Evolutionary conservation across 139 green algal species (phyloP).

Genomic region (Tetratostichococcus sp.): DNA sequence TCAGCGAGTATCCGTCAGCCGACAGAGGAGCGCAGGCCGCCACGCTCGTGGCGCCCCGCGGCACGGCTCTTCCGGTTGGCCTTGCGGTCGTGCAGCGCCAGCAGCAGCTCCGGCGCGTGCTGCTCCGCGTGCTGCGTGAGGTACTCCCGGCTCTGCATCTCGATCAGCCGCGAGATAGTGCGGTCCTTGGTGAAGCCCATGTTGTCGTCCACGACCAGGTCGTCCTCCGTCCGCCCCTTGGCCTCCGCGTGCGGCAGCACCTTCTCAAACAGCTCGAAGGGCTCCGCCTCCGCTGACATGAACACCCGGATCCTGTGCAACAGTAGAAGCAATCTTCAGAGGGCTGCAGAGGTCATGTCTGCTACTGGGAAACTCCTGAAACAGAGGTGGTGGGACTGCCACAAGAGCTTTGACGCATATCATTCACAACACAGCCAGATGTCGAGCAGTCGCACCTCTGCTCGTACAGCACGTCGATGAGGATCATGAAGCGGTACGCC

Average conservation of each 20-base stretch:
- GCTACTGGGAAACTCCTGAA: too few relatives aligned
- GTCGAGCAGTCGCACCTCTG: slow-evolving; percentile 64
- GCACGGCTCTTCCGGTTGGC: neutral
- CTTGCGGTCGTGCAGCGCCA: slow-evolving; percentile 52
- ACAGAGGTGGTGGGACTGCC: too few relatives aligned
- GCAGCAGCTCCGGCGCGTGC: slow-evolving; percentile 69
- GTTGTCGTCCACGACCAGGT: neutral
- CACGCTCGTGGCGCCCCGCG: neutral
- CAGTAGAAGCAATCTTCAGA: too few relatives aligned
- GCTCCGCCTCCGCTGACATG: slow-evolving; percentile 67
- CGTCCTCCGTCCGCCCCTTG: neutral
- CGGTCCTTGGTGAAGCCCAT: slow-evolving; percentile 87
- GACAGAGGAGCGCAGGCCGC: neutral
- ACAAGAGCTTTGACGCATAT: too few relatives aligned
- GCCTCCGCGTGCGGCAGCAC: slow-evolving; percentile 69
- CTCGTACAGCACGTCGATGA: slow-evolving; percentile 95
- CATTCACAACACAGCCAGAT: neutral
- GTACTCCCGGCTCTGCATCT: slow-evolving; percentile 90
- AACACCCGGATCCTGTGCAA: slow-evolving; percentile 66
- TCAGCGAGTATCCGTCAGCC: too few relatives aligned
- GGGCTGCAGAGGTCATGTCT: neutral
- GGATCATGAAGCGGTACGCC: slow-evolving; percentile 88
- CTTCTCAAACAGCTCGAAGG: slow-evolving; percentile 79
- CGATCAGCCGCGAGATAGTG: slow-evolving; percentile 80
- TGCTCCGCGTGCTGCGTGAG: slow-evolving; percentile 63